A percentile compares a stretch with the other conserved stretches of the same genome.
Conservation (phyloP, 345 rosid species). For the Lagerstroemia speciosa region DNA sequence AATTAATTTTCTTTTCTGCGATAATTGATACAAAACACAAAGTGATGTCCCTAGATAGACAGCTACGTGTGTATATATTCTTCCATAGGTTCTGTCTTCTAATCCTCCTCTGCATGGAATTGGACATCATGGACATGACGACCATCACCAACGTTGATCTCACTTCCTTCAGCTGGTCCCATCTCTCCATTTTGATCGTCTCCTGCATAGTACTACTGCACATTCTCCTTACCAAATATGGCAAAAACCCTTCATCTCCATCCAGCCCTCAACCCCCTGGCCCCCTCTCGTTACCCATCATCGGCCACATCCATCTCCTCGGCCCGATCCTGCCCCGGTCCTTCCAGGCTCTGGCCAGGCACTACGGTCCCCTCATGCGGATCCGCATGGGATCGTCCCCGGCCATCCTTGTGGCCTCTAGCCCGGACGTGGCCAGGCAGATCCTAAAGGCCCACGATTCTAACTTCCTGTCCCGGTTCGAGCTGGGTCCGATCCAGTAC, state of each 20-base stretch:
- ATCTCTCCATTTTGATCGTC: slow-evolving; percentile 8
- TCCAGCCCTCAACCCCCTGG: slow-evolving; percentile 23
- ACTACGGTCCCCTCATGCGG: slow-evolving; percentile 28
- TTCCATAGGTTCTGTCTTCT: neutral
- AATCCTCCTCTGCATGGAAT: neutral
- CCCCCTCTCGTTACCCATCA: slow-evolving; percentile 30
- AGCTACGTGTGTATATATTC: neutral
- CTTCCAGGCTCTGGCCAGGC: slow-evolving; percentile 19
- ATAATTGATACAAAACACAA: too few relatives aligned
- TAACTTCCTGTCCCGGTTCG: slow-evolving; percentile 24
- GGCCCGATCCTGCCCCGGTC: slow-evolving; percentile 19
- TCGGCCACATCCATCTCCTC: slow-evolving; percentile 37
- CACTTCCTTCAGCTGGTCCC: neutral
- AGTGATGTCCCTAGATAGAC: neutral
- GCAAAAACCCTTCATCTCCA: neutral
- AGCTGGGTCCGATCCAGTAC: slow-evolving; percentile 22
- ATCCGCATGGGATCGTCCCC: slow-evolving; percentile 19
- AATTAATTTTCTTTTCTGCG: too few relatives aligned
- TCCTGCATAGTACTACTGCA: slow-evolving; percentile 17
- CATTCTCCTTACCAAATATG: slow-evolving; percentile 8
- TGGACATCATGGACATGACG: slow-evolving; percentile 4
- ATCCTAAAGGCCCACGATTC: slow-evolving; percentile 24
- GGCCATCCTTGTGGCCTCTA: slow-evolving; percentile 20
- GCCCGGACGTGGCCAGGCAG: slow-evolving; percentile 16
- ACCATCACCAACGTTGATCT: slow-evolving; percentile 1